Evolutionary conservation across 768 basidiomycete species (phyloP), one percentile per base, ranked within the genome.

Genomic region (Podaxis sp.): DNA sequence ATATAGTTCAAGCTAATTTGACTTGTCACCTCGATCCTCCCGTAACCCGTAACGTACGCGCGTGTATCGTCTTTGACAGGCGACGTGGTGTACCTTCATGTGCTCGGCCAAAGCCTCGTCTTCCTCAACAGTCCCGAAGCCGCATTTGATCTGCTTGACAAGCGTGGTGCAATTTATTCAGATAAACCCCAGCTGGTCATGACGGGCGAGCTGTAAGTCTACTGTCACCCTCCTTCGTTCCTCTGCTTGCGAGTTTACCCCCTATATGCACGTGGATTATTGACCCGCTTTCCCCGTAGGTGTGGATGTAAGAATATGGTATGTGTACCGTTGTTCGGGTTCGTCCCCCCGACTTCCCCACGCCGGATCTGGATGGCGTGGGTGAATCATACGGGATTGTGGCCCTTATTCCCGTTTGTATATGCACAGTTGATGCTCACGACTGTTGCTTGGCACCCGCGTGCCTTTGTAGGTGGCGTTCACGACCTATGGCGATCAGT

Each of bases 171-270:
- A 7, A 85, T 90, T 28, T 91, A 91, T 70, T 86, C 89, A 6
- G 90, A 91, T 73, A 89, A 87, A 69, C 88, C 88, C 0, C 73
- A 75, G 25, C 74, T 90, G 23, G 77, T 87, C 47, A 91, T 92
- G 90, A 76, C 74, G 13, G 84, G 86, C 23, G 88, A 91, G 55
- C 75, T 90, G 81, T 90, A 66, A 67, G 86, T 83, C 25, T 14
- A 28, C 47, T 38, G 11, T 16, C 42, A 37, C 38, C 13, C 37
- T 53, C 37, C 32, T 40, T 51, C 7, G 36, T 58, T 35, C 59
- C 44, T 57, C 56, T 42, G 36, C 50, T 47, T 55, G 42, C 61
- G 28, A 44, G 37, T 62, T 59, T 57, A 62, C 38, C 42, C 35
- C 38, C 35, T 54, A 28, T 59, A 63, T 54, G 32, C 52, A 55